Evolutionary conservation across 768 basidiomycete species (phyloP).

Genomic region (Termitomyces sp.): DNA sequence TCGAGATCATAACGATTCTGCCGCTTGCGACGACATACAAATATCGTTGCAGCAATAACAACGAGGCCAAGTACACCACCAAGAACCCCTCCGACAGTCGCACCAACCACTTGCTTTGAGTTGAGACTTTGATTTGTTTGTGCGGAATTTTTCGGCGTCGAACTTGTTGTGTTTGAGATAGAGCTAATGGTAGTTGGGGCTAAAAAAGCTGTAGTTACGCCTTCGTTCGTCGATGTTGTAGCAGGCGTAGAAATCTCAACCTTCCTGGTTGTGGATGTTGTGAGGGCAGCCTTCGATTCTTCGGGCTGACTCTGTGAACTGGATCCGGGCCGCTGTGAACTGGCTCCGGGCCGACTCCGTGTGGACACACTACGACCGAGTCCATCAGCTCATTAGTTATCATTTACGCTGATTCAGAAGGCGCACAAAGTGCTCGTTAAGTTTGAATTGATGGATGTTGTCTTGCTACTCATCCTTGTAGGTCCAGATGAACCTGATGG

Average conservation of each 20-base stretch:
- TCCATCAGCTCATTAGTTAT: background rate
- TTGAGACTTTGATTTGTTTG: background rate
- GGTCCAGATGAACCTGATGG: background rate
- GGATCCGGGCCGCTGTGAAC: background rate
- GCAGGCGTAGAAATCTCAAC: background rate
- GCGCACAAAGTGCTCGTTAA: background rate
- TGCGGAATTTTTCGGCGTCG: background rate
- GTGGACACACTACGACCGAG: background rate
- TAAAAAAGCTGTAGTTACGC: background rate
- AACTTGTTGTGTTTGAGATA: background rate
- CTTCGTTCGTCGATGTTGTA: background rate
- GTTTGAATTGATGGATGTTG: too few relatives aligned
- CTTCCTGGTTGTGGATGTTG: background rate
- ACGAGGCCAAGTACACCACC: background rate
- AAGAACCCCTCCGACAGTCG: conserved; percentile 3
- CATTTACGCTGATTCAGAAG: background rate
- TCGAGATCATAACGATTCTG: background rate
- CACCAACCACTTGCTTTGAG: background rate
- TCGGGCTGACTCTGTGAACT: background rate
- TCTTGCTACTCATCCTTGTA: background rate
- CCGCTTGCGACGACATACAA: background rate
- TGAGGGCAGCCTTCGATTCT: too few relatives aligned
- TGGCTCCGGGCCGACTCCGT: background rate
- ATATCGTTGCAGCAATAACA: background rate
- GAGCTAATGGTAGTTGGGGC: too few relatives aligned